A percentile compares a stretch with the other conserved stretches of the same genome.
phyloP scores from a whole-genome alignment of 106 monocot species.

The Cymbidium sinense region DNA sequence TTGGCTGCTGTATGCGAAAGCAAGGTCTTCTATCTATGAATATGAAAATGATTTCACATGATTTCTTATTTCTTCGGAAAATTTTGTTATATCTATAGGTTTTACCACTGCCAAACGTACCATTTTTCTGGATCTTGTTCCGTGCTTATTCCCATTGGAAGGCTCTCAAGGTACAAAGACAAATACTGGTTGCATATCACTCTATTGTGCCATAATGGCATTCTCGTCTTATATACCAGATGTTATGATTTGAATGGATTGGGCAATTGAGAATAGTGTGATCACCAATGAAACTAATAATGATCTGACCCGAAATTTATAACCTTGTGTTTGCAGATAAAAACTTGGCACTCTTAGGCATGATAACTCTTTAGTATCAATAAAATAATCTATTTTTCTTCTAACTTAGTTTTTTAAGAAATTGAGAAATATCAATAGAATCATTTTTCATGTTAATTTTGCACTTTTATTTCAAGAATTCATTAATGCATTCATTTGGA shows the following conservation, averaged over 20 bases:
- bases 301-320: background rate
- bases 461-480: too few species aligned
- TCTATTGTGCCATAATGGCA: background rate
- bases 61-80: background rate
- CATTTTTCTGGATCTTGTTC: conserved; percentile 87
- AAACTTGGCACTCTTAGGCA: too few species aligned
- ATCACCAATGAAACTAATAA: background rate
- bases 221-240: background rate
- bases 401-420: too few species aligned
- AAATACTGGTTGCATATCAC: background rate
- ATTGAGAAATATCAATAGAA: too few species aligned
- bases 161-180: conserved; percentile 62
- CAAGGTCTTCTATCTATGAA: background rate
- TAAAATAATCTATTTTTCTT: too few species aligned
- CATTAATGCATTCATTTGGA: too few species aligned
- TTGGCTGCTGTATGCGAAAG: background rate
- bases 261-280: background rate
- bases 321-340: too few species aligned
- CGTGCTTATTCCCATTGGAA: conserved; percentile 91
- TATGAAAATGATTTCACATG: background rate
- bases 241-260: background rate
- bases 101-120: conserved; percentile 84
- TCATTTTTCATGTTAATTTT: too few species aligned
- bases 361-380: too few species aligned
- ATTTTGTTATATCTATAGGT: conserved; percentile 31